Evolutionary conservation across 139 green algal genomes (phyloP).

Genomic region (Coccomyxa sp.): DNA sequence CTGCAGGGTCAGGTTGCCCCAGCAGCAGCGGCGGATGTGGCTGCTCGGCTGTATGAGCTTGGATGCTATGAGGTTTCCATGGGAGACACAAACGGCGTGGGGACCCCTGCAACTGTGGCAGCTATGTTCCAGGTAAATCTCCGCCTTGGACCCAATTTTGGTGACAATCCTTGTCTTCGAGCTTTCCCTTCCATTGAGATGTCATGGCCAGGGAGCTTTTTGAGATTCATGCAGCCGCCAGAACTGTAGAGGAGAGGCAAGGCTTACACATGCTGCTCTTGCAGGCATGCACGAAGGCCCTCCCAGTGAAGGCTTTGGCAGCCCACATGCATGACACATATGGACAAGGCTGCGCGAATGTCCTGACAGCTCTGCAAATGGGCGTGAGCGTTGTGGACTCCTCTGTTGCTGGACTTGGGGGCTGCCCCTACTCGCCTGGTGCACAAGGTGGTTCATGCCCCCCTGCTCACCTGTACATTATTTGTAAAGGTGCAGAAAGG

Average conservation of each 20-base stretch:
- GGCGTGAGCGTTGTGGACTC: slow-evolving; percentile 72
- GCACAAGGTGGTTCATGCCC: slow-evolving; percentile 41
- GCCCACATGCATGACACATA: slow-evolving; percentile 96
- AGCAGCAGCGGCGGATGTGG: slow-evolving; percentile 63
- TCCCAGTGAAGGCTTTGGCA: slow-evolving; percentile 61
- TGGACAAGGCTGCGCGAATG: slow-evolving; percentile 88
- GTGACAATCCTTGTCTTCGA: no score
- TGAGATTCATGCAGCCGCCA: no score
- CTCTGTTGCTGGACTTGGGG: slow-evolving; percentile 81
- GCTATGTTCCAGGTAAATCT: slow-evolving; percentile 66
- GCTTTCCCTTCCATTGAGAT: no score
- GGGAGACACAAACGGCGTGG: slow-evolving; percentile 88
- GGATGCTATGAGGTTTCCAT: slow-evolving; percentile 94
- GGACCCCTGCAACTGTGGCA: slow-evolving; percentile 65
- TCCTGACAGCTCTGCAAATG: slow-evolving; percentile 71
- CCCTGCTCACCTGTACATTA: neutral
- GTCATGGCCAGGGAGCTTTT: no score
- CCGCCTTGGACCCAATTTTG: neutral
- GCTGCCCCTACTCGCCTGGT: slow-evolving; percentile 88
- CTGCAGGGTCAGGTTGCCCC: slow-evolving; percentile 42
- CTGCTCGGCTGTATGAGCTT: slow-evolving; percentile 67
- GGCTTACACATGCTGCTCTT: no score
- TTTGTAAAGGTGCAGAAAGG: no score
- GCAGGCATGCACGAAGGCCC: slow-evolving; percentile 17
- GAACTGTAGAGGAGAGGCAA: no score